Evolutionary conservation across 768 basidiomycete species (phyloP), one percentile per base, ranked within the genome.

Genomic region (Pulveroboletus sp.): DNA sequence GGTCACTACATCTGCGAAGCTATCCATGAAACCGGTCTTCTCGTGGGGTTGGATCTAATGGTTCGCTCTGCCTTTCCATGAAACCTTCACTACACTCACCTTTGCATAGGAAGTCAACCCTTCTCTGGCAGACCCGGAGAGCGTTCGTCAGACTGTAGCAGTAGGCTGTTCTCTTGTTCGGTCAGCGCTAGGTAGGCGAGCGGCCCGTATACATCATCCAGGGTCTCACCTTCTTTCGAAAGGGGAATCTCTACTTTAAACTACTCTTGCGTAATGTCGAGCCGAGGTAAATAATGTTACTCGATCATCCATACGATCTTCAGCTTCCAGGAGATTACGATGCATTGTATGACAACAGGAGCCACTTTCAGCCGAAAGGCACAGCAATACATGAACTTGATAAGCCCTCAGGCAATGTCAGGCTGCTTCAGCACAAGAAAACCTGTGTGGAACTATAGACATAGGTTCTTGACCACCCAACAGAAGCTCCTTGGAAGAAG

Each of bases 1-100:
- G 95, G 94, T n/a, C 96, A 97, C 70, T 97, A 94, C 67, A 93
- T 95, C 61, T 93, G 89, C 57, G 93, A 97, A 71, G 85, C 89
- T 6, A 80, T 98, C 38, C 82, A 83, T 53, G 93, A 96, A 74
- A 98, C 94, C 6, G 93, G 93, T 6, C 78, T 88, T 50, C 79
- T 99, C 17, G 93, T 96, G 24, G 91, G 85, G 0, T 71, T 98
- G 21, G 95, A 99, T 70, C 74, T 99, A 55, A 94, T 99, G 93
- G 93, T 88, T 54, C 41, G 80, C 66, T 18, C 30, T 17, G 10
- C 38, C 10, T 46, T 43, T 36, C 40, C 39, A n/a, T 4, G 21
- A 31, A 6, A 18, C 35, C 26, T 13, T 21, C 36, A 31, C 18
- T 31, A 9, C 26, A 6, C 58, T 65, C 30, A 63, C 27, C 38